phyloP scores from a whole-genome alignment of 2,329 filamentous ascomycete genomes.

The Ophiosphaerella herpotricha region DNA sequence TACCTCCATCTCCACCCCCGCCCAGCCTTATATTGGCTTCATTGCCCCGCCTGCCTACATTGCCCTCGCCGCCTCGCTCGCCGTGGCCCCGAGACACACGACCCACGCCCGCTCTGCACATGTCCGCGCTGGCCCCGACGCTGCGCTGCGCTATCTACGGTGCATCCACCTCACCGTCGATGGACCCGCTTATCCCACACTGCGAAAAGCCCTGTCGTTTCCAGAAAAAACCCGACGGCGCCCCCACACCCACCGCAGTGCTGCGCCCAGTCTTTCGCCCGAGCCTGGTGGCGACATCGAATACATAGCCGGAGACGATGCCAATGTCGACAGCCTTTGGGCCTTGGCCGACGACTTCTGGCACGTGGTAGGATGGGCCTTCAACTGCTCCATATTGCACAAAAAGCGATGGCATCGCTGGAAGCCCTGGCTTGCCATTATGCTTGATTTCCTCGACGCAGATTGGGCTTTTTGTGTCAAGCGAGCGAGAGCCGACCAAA shows the following conservation, averaged over 20 bases:
- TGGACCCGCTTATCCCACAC: constrained; percentile 66
- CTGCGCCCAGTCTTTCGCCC: constrained; percentile 29
- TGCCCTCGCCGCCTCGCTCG: constrained; percentile 76
- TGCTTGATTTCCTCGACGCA: constrained; percentile 75
- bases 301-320: constrained; percentile 53
- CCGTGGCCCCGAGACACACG: constrained; percentile 80
- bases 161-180: constrained; percentile 69
- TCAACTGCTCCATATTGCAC: constrained; percentile 80
- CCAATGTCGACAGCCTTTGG: constrained; percentile 71
- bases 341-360: constrained; percentile 83
- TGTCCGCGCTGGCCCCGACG: constrained; percentile 65
- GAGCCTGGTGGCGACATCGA: constrained; percentile 48
- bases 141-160: constrained; percentile 72
- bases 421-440: constrained; percentile 77
- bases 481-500: constrained; percentile 26
- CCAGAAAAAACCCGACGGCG: constrained; percentile 31
- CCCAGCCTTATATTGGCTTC: constrained; percentile 54
- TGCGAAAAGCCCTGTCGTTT: constrained; percentile 76
- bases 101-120: constrained; percentile 69
- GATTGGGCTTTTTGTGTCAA: constrained; percentile 66
- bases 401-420: constrained; percentile 79
- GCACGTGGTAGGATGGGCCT: constrained; percentile 86
- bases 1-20: constrained; percentile 39
- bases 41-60: constrained; percentile 75
- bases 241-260: constrained; percentile 18